Conservation (phyloP, 768 basidiomycete species). For the Termitomyces sp. region DNA sequence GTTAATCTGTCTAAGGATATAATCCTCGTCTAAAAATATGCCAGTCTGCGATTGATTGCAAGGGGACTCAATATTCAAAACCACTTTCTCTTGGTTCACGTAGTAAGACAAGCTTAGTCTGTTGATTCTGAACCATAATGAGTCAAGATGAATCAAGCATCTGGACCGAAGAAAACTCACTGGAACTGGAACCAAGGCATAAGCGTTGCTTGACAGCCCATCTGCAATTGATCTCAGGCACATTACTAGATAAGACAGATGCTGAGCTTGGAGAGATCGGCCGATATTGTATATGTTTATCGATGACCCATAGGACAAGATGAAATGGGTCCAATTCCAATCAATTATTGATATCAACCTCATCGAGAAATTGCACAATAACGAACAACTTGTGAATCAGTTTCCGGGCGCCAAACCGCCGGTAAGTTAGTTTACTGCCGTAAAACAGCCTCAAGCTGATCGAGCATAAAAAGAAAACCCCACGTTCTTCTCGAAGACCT, state of each 20-base stretch:
- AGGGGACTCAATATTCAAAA: not conserved
- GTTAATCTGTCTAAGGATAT: not conserved
- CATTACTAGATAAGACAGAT: not conserved
- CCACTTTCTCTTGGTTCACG: not conserved
- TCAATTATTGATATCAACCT: not conserved
- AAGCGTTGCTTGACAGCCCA: not conserved
- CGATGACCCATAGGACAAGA: not conserved
- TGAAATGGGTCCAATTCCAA: not conserved
- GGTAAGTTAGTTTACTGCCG: not conserved
- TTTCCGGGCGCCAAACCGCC: not conserved
- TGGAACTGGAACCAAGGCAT: not conserved
- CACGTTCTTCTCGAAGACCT: not conserved
- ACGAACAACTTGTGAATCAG: not conserved
- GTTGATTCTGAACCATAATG: not conserved
- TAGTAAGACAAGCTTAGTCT: not conserved
- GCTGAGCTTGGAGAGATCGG: not conserved
- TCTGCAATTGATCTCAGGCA: not conserved
- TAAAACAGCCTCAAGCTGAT: not conserved
- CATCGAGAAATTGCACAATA: not conserved
- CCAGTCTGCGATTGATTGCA: not conserved
- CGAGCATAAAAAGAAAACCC: not conserved
- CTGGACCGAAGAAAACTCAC: not conserved
- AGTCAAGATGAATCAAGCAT: not conserved
- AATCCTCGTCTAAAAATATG: not conserved
- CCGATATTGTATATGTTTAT: not conserved